Conservation (phyloP, 345 rosid genomes). For the Fremontodendron californicum region DNA sequence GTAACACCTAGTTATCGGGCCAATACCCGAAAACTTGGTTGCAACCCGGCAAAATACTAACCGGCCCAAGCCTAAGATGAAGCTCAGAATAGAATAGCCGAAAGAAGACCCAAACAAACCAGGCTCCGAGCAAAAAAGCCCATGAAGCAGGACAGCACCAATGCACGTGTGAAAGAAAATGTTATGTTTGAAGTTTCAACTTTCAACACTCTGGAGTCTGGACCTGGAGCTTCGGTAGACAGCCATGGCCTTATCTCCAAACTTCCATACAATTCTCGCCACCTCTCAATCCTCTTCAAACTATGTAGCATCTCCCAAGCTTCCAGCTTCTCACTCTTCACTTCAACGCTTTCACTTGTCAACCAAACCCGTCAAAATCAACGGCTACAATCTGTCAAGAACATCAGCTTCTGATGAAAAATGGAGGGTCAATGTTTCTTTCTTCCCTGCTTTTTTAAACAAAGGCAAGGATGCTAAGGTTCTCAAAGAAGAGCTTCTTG, state of each 20-base stretch:
- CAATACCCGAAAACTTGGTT: background rate
- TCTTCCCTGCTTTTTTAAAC: constrained; percentile 73
- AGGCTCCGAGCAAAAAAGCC: background rate
- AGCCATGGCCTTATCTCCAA: constrained; percentile 34
- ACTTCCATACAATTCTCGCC: constrained; percentile 3
- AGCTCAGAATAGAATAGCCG: background rate
- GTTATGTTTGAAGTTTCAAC: background rate
- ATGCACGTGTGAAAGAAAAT: background rate
- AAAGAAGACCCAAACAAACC: background rate
- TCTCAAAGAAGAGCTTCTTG: constrained; percentile 69
- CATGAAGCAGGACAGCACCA: background rate
- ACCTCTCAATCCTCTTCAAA: constrained; percentile 14
- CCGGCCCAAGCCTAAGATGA: no score
- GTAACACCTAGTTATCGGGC: background rate
- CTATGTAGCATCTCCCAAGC: constrained; percentile 4
- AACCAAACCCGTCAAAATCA: constrained; percentile 20
- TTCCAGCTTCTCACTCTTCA: constrained; percentile 14
- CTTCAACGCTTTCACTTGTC: constrained; percentile 18
- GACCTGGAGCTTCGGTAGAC: background rate
- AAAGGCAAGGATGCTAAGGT: constrained; percentile 51
- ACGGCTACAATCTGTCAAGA: constrained; percentile 15
- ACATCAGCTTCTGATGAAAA: constrained; percentile 19
- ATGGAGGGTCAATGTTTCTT: constrained; percentile 58
- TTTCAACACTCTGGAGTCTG: background rate
- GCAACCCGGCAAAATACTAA: background rate